These are phyloP conservation scores for Saitozyma sp. DNA, from an alignment of 768 basidiomycete genomes.

Conservation along the genomic window DNA sequence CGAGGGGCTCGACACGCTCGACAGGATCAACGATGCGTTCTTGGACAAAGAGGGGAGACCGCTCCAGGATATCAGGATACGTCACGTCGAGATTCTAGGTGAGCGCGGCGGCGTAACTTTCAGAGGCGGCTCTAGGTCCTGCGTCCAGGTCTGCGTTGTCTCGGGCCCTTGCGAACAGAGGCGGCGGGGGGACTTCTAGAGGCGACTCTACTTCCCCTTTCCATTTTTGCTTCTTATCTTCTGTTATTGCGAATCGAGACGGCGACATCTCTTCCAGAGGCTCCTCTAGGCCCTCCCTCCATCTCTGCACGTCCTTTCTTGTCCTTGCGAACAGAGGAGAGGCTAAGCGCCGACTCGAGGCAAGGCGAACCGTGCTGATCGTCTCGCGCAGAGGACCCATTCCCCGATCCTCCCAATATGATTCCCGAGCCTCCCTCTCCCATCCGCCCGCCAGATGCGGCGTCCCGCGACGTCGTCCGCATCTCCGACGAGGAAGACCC, in stretches of 20 bases:
- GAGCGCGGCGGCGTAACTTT: conserved; percentile 30
- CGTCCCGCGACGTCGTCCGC: conserved; percentile 59
- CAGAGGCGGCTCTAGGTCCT: background rate
- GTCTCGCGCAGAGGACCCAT: conserved; percentile 77
- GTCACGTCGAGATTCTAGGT: conserved; percentile 96
- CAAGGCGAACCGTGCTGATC: background rate
- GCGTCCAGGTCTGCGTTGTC: no score
- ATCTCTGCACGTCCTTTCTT: no score
- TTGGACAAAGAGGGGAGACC: conserved; percentile 85
- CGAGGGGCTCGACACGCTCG: conserved; percentile 86
- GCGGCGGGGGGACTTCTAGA: background rate
- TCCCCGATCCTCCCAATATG: conserved; percentile 79
- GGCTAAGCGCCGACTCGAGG: no score
- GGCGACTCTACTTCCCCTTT: background rate
- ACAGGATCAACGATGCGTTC: conserved; percentile 89
- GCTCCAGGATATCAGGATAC: conserved; percentile 87
- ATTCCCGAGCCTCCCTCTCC: conserved; percentile 73
- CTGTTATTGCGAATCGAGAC: no score
- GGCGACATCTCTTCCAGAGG: no score
- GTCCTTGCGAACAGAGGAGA: no score
- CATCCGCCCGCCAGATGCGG: conserved; percentile 72
- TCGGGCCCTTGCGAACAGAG: background rate
- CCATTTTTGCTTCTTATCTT: background rate
- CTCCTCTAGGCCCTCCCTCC: no score
- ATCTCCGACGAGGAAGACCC: conserved; percentile 96